phyloP scores from a whole-genome alignment of 495 filamentous ascomycete genomes.

The Rhypophila decipiens region DNA sequence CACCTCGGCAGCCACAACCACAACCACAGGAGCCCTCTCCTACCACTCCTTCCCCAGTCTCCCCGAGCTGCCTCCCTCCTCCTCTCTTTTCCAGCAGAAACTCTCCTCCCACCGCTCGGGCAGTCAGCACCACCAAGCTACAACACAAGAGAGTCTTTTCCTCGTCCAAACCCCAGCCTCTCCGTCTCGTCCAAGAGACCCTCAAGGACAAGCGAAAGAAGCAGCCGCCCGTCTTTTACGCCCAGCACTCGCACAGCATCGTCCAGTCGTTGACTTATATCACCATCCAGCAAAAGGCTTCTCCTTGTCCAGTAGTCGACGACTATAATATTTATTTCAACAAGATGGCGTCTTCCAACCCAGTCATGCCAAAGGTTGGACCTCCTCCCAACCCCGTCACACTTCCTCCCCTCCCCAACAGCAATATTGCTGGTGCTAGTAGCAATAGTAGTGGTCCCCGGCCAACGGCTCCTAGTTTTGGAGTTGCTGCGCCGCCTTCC shows the following conservation, averaged over 20 bases:
- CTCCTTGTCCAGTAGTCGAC: conserved; percentile 13
- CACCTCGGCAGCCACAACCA: neutral
- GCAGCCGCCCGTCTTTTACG: conserved; percentile 21
- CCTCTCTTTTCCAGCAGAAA: neutral
- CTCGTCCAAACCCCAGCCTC: conserved; percentile 17
- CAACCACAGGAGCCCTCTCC: too few relatives aligned
- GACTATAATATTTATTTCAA: conserved; percentile 1
- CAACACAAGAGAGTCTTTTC: conserved; percentile 9
- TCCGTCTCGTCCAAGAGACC: conserved; percentile 19
- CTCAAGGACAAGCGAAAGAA: conserved; percentile 12
- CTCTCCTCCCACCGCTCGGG: neutral
- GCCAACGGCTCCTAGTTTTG: neutral
- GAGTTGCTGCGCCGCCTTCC: neutral
- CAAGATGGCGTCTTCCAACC: conserved; percentile 20
- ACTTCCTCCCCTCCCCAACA: neutral
- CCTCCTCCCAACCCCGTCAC: conserved; percentile 9
- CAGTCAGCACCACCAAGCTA: neutral
- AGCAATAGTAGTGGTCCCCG: conserved; percentile 2
- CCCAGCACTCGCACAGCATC: conserved; percentile 15
- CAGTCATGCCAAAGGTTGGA: conserved; percentile 25
- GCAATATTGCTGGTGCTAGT: neutral
- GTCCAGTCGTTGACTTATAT: conserved; percentile 28
- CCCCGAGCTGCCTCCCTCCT: neutral
- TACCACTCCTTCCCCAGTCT: neutral
- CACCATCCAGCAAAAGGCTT: conserved; percentile 43